These are phyloP conservation scores for Albophoma yamanashiensis DNA, from an alignment of 2,329 filamentous ascomycete species.

Conservation along the genomic window DNA sequence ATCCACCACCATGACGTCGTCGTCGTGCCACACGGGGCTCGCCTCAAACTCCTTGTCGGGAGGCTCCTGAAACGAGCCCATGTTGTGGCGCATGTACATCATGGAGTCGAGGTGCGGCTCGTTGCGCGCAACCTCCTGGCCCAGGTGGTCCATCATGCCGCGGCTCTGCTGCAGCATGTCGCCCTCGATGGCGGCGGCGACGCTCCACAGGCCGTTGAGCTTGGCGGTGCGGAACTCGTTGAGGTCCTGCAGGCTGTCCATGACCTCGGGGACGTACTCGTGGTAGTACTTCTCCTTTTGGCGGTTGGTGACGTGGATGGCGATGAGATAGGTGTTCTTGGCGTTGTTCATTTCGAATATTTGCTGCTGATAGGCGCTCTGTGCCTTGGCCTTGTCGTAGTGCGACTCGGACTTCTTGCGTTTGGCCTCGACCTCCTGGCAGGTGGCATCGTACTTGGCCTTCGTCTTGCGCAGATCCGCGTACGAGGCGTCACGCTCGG, in stretches of 20 bases:
- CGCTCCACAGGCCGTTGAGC: slow-evolving; percentile 76
- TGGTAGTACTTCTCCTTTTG: slow-evolving; percentile 97
- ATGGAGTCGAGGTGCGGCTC: slow-evolving; percentile 83
- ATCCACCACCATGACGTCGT: slow-evolving; percentile 75
- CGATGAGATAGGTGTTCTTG: slow-evolving; percentile 96
- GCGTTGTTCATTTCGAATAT: slow-evolving; percentile 91
- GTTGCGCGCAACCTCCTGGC: slow-evolving; percentile 77
- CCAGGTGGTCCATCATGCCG: slow-evolving; percentile 60
- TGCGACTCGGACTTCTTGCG: slow-evolving; percentile 91
- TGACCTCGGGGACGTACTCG: slow-evolving; percentile 86
- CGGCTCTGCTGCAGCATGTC: slow-evolving; percentile 65
- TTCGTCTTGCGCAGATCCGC: slow-evolving; percentile 83
- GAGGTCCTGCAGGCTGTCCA: slow-evolving; percentile 89
- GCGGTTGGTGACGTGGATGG: slow-evolving; percentile 94
- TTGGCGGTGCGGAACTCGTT: slow-evolving; percentile 79
- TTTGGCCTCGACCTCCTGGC: slow-evolving; percentile 87
- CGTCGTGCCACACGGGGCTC: slow-evolving; percentile 94
- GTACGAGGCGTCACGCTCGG: slow-evolving; percentile 78
- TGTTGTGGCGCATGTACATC: slow-evolving; percentile 96
- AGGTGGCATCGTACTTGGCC: slow-evolving; percentile 82
- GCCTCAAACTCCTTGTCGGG: slow-evolving; percentile 80
- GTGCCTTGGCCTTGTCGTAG: slow-evolving; percentile 90
- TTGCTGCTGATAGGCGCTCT: slow-evolving; percentile 86
- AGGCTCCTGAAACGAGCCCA: slow-evolving; percentile 72
- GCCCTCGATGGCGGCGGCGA: slow-evolving; percentile 71